Conservation (phyloP, 805 yeast genomes). For the Teunomyces panamensis region DNA sequence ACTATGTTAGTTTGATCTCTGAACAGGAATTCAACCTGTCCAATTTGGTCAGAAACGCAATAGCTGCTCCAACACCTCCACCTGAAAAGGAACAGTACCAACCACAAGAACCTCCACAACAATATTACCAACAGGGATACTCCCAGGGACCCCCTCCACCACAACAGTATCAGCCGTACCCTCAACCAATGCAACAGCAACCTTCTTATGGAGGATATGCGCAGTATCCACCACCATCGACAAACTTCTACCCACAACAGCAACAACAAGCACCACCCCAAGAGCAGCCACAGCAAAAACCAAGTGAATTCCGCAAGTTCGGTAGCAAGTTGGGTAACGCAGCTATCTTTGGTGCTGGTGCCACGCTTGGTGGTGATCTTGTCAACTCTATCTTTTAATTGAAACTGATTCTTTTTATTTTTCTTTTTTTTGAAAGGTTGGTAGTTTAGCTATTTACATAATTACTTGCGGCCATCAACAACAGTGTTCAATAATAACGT, state of each 20-base stretch:
- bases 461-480: slow-evolving; percentile 63
- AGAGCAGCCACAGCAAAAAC: slow-evolving; percentile 17
- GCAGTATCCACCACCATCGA: slow-evolving; percentile 52
- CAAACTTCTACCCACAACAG: slow-evolving; percentile 43
- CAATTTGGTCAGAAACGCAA: not conserved
- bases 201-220: slow-evolving; percentile 34
- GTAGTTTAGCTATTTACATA: slow-evolving; percentile 7
- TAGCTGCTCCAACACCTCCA: slow-evolving; percentile 12
- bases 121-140: slow-evolving; percentile 8
- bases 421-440: not conserved
- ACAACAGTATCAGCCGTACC: slow-evolving; percentile 2
- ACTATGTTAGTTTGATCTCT: slow-evolving; percentile 59
- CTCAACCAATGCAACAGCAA: slow-evolving; percentile 23
- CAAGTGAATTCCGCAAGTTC: slow-evolving; percentile 50
- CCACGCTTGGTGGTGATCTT: slow-evolving; percentile 82
- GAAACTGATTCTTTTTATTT: not conserved
- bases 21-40: slow-evolving; percentile 26
- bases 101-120: slow-evolving; percentile 15
- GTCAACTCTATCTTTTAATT: slow-evolving; percentile 65
- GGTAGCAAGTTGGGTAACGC: slow-evolving; percentile 86
- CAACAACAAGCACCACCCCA: slow-evolving; percentile 18
- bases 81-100: slow-evolving; percentile 15
- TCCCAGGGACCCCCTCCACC: slow-evolving; percentile 5
- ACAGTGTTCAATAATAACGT: slow-evolving; percentile 87
- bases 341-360: slow-evolving; percentile 96